Conservation (phyloP, 2,329 filamentous ascomycete genomes). For the Pseudopithomyces chartarum region DNA sequence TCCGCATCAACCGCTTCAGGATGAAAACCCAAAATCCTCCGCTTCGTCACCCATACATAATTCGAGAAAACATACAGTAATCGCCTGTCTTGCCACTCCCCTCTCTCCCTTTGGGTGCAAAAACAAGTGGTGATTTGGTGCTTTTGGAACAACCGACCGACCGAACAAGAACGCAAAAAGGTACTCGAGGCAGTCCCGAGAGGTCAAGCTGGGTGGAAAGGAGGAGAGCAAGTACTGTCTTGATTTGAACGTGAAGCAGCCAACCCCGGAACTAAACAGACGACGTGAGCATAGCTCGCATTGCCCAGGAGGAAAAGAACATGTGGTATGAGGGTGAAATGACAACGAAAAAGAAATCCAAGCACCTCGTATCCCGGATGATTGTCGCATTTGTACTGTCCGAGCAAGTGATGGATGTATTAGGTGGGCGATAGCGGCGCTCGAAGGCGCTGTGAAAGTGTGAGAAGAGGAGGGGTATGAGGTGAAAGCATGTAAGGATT, state of each 20-base stretch:
- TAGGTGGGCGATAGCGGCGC: constrained; percentile 33
- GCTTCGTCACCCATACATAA: constrained; percentile 7
- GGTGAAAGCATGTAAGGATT: constrained; percentile 30
- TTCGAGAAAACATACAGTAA: constrained; percentile 21
- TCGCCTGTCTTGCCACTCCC: constrained; percentile 15
- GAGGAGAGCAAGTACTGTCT: constrained; percentile 20
- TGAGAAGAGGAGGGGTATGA: constrained; percentile 34
- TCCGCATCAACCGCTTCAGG: background rate
- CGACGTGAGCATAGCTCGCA: constrained; percentile 19
- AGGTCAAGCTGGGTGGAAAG: constrained; percentile 1
- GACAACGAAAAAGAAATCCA: constrained; percentile 32
- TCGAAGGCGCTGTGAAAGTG: constrained; percentile 22
- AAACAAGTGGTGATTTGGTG: constrained; percentile 16
- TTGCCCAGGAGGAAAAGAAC: constrained; percentile 26
- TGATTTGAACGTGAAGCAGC: constrained; percentile 30
- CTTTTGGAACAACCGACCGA: constrained; percentile 26
- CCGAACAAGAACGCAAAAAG: constrained; percentile 12
- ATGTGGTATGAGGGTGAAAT: constrained; percentile 41
- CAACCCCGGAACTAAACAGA: constrained; percentile 25
- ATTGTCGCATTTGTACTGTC: constrained; percentile 31
- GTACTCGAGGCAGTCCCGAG: background rate
- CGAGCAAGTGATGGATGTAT: constrained; percentile 32
- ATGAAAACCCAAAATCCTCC: background rate
- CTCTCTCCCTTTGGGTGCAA: constrained; percentile 9
- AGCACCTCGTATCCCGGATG: constrained; percentile 36